Base-by-base conservation (phyloP, 192 early-diverging fungal species). In the Podila epigama region DNA sequence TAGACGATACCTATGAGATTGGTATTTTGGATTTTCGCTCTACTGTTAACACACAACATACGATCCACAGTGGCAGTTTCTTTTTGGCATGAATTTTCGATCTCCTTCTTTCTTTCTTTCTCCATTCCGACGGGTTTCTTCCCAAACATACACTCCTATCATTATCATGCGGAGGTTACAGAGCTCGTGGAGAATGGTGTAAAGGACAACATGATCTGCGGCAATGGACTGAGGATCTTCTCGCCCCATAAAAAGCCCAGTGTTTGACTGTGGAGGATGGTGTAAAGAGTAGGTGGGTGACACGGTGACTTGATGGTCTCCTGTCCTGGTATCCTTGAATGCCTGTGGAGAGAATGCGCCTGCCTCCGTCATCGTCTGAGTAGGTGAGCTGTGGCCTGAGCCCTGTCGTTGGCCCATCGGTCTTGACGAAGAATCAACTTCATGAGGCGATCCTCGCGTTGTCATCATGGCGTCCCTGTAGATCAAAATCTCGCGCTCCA, bases 151-250 rank as follows among this genome's bases (percentile, higher is more conserved):
- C 80, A 75, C 44, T 39, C 51, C 39, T 28, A 75, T 81, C 48
- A 75, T 31, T 1, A 25, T 27, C 53, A 70, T 66, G 5, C 80
- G 61, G 16, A 75, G 48, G 29, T 18, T 66, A 27, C 80, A 81
- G 4, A 81, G 55, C 25, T 75, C 80, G 25, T 55, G 58, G 28
- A 81, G 51, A 60, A 68, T 69, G 3, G 60, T 64, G 57, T 77
- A 77, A 2, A 77, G 56, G 18, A 77, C 66, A 44, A 77, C 36
- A 40, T 77, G 73, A 48, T 77, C 73, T 2, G 73, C 73, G 3
- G 50, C 66, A 18, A 48, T 33, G 2, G 66, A 58, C 7, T 65
- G 44, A 22, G 44, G n/a, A 0, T 48, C 44, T 48, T 18, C 44
- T 22, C 44, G 44, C n/a, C 65, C 40, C 32, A 33, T 32, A n/a